A percentile compares a stretch with the other conserved stretches of the same genome.
Conservation (phyloP, 1,284 basidiomycete species). For the Trametes sp. region DNA sequence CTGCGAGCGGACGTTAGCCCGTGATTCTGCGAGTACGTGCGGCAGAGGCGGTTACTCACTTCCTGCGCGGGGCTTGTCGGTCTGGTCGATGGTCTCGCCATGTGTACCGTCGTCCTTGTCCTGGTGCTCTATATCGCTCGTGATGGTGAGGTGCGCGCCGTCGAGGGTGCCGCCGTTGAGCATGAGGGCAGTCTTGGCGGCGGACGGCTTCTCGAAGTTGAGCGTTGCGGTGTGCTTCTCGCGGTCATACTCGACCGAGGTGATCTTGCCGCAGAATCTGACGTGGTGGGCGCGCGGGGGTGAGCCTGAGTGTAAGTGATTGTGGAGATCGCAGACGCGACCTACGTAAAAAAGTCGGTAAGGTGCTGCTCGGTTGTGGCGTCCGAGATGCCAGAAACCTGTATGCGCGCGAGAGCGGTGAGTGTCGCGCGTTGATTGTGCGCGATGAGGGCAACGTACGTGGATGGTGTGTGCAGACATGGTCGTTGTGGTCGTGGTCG, state of each 20-base stretch:
- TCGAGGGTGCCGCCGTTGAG: constrained; percentile 79
- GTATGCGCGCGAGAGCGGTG: neutral
- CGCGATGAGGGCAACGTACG: constrained; percentile 27
- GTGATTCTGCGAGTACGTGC: neutral
- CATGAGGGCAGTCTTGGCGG: constrained; percentile 85
- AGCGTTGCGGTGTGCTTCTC: constrained; percentile 57
- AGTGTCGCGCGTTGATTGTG: neutral
- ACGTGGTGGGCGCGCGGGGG: constrained; percentile 13
- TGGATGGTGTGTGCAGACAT: constrained; percentile 39
- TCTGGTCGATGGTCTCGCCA: constrained; percentile 65
- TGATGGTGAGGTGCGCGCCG: constrained; percentile 64
- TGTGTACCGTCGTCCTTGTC: constrained; percentile 51
- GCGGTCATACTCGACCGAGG: constrained; percentile 61
- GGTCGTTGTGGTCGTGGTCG: constrained; percentile 17
- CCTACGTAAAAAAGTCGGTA: constrained; percentile 79
- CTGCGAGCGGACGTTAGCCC: constrained; percentile 48
- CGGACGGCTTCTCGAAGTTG: constrained; percentile 77
- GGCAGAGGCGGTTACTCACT: constrained; percentile 50
- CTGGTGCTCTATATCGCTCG: constrained; percentile 65
- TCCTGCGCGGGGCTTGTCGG: constrained; percentile 83
- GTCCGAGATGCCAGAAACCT: constrained; percentile 73
- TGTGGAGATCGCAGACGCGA: constrained; percentile 33
- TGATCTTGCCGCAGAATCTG: constrained; percentile 85
- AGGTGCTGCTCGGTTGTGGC: constrained; percentile 68
- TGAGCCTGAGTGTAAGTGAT: constrained; percentile 14